Conservation (phyloP, 1,284 basidiomycete species). For the Lignosus rhinocerotis region DNA sequence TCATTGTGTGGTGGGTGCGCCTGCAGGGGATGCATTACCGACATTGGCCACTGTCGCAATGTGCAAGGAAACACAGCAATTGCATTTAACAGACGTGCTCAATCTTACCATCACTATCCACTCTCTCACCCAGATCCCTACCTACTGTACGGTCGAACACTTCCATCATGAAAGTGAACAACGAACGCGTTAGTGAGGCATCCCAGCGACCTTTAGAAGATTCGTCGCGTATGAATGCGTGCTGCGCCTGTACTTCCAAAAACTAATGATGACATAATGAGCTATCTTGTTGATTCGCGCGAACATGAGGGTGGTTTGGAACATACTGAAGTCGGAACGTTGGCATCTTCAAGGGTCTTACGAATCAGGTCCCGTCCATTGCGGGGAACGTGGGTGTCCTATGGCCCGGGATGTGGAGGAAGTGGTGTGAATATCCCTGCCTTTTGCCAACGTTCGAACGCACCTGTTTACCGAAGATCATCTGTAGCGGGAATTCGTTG, state of each 20-base stretch:
- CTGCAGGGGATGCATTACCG: no score
- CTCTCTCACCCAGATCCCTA: constrained; percentile 75
- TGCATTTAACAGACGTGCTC: constrained; percentile 75
- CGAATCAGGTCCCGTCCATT: constrained; percentile 83
- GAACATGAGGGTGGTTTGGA: neutral
- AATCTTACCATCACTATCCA: constrained; percentile 43
- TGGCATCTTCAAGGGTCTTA: constrained; percentile 76
- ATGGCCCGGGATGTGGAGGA: neutral
- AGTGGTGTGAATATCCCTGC: neutral
- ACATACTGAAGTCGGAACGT: constrained; percentile 67
- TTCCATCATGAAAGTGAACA: constrained; percentile 89
- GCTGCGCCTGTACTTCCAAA: constrained; percentile 90
- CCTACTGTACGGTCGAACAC: constrained; percentile 88
- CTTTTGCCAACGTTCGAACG: neutral
- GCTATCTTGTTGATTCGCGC: neutral
- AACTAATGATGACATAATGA: constrained; percentile 51
- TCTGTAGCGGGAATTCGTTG: constrained; percentile 42
- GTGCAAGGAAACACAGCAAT: neutral
- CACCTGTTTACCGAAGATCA: constrained; percentile 94
- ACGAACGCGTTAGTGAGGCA: constrained; percentile 78
- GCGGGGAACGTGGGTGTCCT: constrained; percentile 90
- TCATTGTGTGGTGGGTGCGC: neutral
- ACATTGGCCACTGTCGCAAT: neutral
- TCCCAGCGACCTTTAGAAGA: constrained; percentile 92
- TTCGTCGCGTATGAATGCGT: constrained; percentile 92